Percentiles rank a stretch among this genome's conserved stretches.
phyloP scores from a whole-genome alignment of 176 grass and related monocot genomes.

The Phyllostachys edulis region DNA sequence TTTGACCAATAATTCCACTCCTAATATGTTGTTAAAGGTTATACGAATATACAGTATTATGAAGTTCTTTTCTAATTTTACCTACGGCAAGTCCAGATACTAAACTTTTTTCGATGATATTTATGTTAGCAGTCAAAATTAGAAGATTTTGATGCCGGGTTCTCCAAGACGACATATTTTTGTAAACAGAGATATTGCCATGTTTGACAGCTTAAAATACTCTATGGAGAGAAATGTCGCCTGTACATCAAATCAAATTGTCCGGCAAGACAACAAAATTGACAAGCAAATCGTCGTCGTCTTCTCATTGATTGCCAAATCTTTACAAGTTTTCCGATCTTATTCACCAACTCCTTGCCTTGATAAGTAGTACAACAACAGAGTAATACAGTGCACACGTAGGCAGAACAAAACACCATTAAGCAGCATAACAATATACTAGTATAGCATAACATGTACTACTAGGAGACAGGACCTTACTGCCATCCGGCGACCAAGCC shows the following conservation, averaged over 20 bases:
- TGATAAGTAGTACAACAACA: too few species aligned
- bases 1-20: background rate
- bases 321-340: background rate
- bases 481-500: background rate
- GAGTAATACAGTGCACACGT: background rate
- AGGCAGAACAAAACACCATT: background rate
- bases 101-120: background rate
- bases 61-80: background rate
- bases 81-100: background rate
- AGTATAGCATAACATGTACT: too few species aligned
- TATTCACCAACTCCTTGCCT: background rate
- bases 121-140: background rate
- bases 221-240: background rate
- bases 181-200: background rate
- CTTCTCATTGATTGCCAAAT: background rate
- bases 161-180: background rate
- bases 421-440: background rate
- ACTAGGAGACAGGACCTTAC: background rate
- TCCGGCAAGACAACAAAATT: background rate
- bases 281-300: background rate
- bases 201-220: background rate
- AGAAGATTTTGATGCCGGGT: background rate
- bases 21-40: background rate
- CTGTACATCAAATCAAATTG: background rate
- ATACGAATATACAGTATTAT: background rate